Evolutionary conservation across 345 rosid genomes (phyloP), one percentile per base, ranked within the genome.

Genomic region (Boechera retrofracta): DNA sequence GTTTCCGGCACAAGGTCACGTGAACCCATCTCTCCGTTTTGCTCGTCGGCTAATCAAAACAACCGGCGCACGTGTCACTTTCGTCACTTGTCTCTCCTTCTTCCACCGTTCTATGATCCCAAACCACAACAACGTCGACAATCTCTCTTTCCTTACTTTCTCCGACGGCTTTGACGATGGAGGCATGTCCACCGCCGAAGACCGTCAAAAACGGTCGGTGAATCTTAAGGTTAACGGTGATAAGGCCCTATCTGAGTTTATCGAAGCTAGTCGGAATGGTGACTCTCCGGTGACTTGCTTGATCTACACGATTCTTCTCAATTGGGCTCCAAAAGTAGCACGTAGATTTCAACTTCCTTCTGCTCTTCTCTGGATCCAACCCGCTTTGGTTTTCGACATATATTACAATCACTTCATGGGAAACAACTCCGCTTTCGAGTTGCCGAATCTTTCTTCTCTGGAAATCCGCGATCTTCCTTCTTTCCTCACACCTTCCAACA

Each of bases 131-230:
- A 6, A 59, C 28, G 71, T 82, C 32, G 56, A 80, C 4, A 86
- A 82, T 39, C 70, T 92, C 51, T 81, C 86, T 4, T 81, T 92
- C n/a, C 83, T 80, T 5, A 6, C 86, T 53, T 92, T 82, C 81
- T 90, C 96, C 0, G 92, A 90, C 7, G 96, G 96, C 5, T 80
- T 79, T 38, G 91, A 88, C 48, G 85, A 87, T 0, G 91, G 92
- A 13, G 55, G 81, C 60, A 54, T 79, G 4, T 48, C 64, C 3
- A 74, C 64, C 2, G 68, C 26, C 4, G 82, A 75, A 55, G 83
- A 86, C 54, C 2, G 0, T 4, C 7, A 44, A 6, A 51, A 21
- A 6, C 69, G 68, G 71, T 4, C 36, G 31, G 45, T 52, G 6
- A 82, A 81, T 75, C 2, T 87, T 52, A 77, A 8, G 12, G 11